These are phyloP conservation scores for Geotrichum klebahnii DNA, from an alignment of 1,139 yeast genomes.

Conservation along the genomic window DNA sequence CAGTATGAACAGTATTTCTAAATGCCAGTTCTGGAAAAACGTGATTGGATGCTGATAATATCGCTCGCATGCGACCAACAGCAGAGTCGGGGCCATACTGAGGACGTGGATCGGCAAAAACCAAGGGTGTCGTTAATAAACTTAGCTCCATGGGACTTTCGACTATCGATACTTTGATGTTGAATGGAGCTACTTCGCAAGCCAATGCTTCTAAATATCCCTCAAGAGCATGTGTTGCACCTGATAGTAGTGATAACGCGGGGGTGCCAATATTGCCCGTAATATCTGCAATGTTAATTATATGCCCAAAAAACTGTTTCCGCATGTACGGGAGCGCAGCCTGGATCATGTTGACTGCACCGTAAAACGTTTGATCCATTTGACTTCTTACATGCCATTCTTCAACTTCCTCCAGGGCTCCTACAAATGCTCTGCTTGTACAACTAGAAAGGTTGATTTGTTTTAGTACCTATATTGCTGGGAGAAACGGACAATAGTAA, in stretches of 20 bases:
- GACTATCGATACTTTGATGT: conserved; percentile 36
- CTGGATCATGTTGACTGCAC: conserved; percentile 34
- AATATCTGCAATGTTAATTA: conserved; percentile 36
- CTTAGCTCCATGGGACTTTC: conserved; percentile 35
- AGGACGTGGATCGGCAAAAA: conserved; percentile 24
- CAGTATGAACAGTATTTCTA: conserved; percentile 30
- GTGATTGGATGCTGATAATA: no score
- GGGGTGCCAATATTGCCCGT: conserved; percentile 38
- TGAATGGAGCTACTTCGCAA: conserved; percentile 32
- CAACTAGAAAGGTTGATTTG: no score
- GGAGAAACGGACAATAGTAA: no score
- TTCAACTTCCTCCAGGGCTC: conserved; percentile 35
- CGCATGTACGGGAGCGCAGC: conserved; percentile 34
- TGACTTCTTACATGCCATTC: conserved; percentile 36
- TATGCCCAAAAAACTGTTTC: conserved; percentile 33
- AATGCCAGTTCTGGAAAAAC: conserved; percentile 32
- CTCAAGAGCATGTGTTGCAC: conserved; percentile 38
- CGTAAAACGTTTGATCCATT: conserved; percentile 32
- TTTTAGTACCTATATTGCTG: no score
- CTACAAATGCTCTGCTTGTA: conserved; percentile 27
- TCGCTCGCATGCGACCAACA: no score
- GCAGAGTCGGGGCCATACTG: conserved; percentile 26
- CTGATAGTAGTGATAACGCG: conserved; percentile 31
- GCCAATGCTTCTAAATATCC: conserved; percentile 39
- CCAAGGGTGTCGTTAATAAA: conserved; percentile 30